phyloP scores from a whole-genome alignment of 75 land plant genomes.

The Cupressus sempervirens region DNA sequence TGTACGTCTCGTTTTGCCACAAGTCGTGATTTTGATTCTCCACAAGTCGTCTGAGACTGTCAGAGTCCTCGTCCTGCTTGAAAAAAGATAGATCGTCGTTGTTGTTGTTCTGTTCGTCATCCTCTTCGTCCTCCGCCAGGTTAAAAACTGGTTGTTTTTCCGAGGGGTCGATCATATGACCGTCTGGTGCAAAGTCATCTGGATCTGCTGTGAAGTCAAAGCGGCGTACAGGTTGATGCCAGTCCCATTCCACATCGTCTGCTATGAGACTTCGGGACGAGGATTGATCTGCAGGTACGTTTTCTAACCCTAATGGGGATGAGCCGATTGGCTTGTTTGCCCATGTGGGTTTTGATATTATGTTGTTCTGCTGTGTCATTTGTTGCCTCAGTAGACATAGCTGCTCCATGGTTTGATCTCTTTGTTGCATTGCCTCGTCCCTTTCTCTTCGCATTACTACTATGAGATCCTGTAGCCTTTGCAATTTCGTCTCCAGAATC shows the following conservation, averaged over 20 bases:
- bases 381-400: constrained; percentile 36
- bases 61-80: background rate
- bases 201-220: background rate
- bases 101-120: background rate
- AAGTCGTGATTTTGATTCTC: background rate
- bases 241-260: background rate
- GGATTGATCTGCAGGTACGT: constrained; percentile 6
- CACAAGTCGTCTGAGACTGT: background rate
- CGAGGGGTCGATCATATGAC: background rate
- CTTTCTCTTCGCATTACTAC: constrained; percentile 19
- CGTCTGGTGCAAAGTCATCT: background rate
- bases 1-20: background rate
- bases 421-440: constrained; percentile 40
- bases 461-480: constrained; percentile 24
- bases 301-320: background rate
- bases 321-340: constrained; percentile 10
- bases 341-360: background rate
- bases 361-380: constrained; percentile 7
- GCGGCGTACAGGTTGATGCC: background rate
- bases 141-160: background rate
- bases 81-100: background rate
- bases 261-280: constrained; percentile 17
- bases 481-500: constrained; percentile 8
- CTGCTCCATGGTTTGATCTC: constrained; percentile 66
- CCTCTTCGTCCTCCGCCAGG: background rate